A percentile compares a stretch with the other conserved stretches of the same genome.
Evolutionary conservation across 1,139 yeast species (phyloP).

Genomic region (Suhomyces atakaporum): DNA sequence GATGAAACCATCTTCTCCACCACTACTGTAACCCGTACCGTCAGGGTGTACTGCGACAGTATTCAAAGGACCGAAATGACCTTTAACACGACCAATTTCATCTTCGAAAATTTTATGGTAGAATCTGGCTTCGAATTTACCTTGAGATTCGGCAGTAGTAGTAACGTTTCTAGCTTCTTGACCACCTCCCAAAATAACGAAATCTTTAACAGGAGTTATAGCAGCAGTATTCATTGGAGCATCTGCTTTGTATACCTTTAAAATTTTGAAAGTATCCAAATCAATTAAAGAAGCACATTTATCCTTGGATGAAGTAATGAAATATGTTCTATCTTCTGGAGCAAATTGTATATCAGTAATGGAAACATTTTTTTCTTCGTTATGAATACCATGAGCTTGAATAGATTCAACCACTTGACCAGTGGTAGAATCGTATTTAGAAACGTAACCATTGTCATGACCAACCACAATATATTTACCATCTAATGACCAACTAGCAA

Average conservation of each 20-base stretch:
- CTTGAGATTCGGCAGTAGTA: constrained; percentile 90
- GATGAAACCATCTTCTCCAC: constrained; percentile 97
- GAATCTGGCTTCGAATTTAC: constrained; percentile 95
- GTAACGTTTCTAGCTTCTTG: constrained; percentile 99
- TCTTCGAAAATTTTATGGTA: constrained; percentile 94
- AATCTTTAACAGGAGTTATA: constrained; percentile 89
- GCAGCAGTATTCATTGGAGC: constrained; percentile 97
- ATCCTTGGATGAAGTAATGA: constrained; percentile 92
- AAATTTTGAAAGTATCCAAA: constrained; percentile 68
- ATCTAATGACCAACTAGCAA: constrained; percentile 86
- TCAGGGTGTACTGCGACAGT: constrained; percentile 92
- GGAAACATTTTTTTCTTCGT: constrained; percentile 53
- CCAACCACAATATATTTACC: constrained; percentile 80
- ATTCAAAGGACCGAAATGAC: constrained; percentile 98
- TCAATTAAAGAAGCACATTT: constrained; percentile 81
- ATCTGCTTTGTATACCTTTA: constrained; percentile 82
- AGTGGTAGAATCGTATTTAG: constrained; percentile 75
- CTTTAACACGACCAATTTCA: constrained; percentile 95
- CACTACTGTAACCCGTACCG: constrained; percentile 91
- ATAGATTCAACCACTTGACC: constrained; percentile 66
- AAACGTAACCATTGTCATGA: constrained; percentile 81
- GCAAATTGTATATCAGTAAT: constrained; percentile 91
- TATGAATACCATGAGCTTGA: constrained; percentile 64
- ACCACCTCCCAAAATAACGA: constrained; percentile 96
- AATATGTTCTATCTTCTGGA: constrained; percentile 77